Base-by-base conservation (phyloP, 2,329 filamentous ascomycete genomes). In the Alternaria gaisen region DNA sequence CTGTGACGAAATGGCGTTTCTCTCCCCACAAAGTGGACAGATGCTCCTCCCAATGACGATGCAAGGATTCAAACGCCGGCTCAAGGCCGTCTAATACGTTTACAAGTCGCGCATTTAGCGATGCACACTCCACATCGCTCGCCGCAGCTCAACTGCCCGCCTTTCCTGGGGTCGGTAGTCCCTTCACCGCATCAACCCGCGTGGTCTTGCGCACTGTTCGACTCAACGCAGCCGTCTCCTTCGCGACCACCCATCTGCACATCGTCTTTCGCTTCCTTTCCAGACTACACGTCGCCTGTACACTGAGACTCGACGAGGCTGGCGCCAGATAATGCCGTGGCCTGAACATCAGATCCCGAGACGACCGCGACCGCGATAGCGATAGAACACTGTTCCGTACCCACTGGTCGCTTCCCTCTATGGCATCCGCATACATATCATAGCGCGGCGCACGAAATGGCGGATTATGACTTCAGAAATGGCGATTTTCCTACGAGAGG, bases 281-380 rank as follows among this genome's bases (percentile, higher is more conserved):
- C 26, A 47, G 20, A 42, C 55, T 43, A 22, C 12, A 30, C 42
- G 20, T 50, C 24, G 43, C 38, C 47, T 14, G 50, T 26, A 32
- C 38, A 38, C 30, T 40, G 44, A 48, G 46, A 52, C 55, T 48
- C 53, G 40, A 53, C 38, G 16, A 51, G 57, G 46, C 53, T 60
- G 62, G 51, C 60, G 58, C 59, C 60, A 63, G 66, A 74, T 64
- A 60, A 74, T 73, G 71, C 65, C 59, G 59, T 65, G 61, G 61
- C 64, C 55, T 59, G 56, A 64, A 44, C 50, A 57, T 36, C 61
- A 47, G 51, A 56, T 68, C 38, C 66, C 62, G 61, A 67, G 69
- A 73, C 71, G 65, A 58, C 69, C 70, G 58, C 58, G 53, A 56
- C 47, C 53, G 47, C 64, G 71, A 72, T 75, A 76, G 66, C 64